Percentiles rank a stretch among this genome's conserved stretches.
phyloP scores from a whole-genome alignment of 805 yeast genomes.

The Candida coquimbonensis region DNA sequence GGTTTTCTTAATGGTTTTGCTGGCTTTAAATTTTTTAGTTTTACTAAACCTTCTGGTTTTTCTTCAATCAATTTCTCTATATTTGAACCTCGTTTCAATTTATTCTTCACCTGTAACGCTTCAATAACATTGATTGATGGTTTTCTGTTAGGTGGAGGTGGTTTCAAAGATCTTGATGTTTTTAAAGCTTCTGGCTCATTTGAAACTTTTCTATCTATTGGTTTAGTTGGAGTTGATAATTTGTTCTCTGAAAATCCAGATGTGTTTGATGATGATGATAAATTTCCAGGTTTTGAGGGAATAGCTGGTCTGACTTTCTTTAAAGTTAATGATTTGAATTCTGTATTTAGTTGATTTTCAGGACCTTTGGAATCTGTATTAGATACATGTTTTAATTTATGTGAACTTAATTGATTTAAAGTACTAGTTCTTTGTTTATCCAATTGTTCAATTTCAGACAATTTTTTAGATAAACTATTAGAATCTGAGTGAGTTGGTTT shows the following conservation, averaged over 20 bases:
- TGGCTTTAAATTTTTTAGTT: slow-evolving; percentile 15
- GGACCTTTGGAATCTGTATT: not conserved
- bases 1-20: slow-evolving; percentile 17
- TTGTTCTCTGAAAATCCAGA: slow-evolving; percentile 4
- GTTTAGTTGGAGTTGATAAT: not conserved
- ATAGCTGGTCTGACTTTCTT: slow-evolving; percentile 18
- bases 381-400: slow-evolving; percentile 12
- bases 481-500: slow-evolving; percentile 21
- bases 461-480: slow-evolving; percentile 17
- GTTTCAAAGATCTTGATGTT: slow-evolving; percentile 13
- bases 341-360: not conserved
- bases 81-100: slow-evolving; percentile 4
- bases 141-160: slow-evolving; percentile 17
- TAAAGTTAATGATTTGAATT: slow-evolving; percentile 10
- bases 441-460: not conserved
- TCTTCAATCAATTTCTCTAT: slow-evolving; percentile 1
- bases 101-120: slow-evolving; percentile 12
- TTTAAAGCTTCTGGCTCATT: slow-evolving; percentile 8
- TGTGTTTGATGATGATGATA: not conserved
- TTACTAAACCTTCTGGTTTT: slow-evolving; percentile 8
- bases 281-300: slow-evolving; percentile 3
- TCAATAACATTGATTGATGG: slow-evolving; percentile 17
- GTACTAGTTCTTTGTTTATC: slow-evolving; percentile 7
- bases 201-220: slow-evolving; percentile 3
- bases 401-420: slow-evolving; percentile 9